These are phyloP conservation scores for Trichoderma brevicompactum DNA, from an alignment of 2,329 filamentous ascomycete species.

Conservation along the genomic window DNA sequence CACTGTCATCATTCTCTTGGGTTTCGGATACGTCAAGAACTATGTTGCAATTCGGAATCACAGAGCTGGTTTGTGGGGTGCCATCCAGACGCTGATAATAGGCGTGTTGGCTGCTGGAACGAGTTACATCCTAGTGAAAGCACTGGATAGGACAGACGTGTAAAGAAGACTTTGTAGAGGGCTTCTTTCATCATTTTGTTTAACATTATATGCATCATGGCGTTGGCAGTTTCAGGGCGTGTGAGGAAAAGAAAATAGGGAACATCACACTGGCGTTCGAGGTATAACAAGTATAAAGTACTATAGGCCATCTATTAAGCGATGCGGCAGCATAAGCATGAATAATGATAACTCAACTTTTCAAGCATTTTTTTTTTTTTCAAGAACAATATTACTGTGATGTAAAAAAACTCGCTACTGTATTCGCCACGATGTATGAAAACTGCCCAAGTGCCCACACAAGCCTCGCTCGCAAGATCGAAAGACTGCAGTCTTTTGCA, in stretches of 20 bases:
- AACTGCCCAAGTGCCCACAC: too few relatives aligned
- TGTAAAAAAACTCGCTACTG: neutral
- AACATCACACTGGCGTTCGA: conserved; percentile 14
- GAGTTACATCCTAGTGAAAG: conserved; percentile 65
- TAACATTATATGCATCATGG: conserved; percentile 7
- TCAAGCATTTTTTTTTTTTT: neutral
- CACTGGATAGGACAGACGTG: conserved; percentile 49
- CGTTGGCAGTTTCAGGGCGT: conserved; percentile 17
- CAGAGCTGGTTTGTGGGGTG: conserved; percentile 60
- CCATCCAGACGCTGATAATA: conserved; percentile 66
- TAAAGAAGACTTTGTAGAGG: neutral
- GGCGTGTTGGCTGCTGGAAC: conserved; percentile 68
- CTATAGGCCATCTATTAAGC: neutral
- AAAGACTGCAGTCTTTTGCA: too few relatives aligned
- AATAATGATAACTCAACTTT: conserved; percentile 8
- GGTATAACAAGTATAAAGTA: neutral
- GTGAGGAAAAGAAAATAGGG: neutral
- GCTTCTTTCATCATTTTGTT: neutral
- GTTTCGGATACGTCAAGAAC: conserved; percentile 70
- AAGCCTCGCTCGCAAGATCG: too few relatives aligned
- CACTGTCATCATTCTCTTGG: conserved; percentile 63
- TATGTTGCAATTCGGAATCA: conserved; percentile 57
- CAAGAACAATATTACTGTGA: neutral
- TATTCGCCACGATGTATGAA: neutral
- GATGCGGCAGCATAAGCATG: neutral